Base-by-base conservation (phyloP, 2,329 filamentous ascomycete species). In the Aschersonia sp. region DNA sequence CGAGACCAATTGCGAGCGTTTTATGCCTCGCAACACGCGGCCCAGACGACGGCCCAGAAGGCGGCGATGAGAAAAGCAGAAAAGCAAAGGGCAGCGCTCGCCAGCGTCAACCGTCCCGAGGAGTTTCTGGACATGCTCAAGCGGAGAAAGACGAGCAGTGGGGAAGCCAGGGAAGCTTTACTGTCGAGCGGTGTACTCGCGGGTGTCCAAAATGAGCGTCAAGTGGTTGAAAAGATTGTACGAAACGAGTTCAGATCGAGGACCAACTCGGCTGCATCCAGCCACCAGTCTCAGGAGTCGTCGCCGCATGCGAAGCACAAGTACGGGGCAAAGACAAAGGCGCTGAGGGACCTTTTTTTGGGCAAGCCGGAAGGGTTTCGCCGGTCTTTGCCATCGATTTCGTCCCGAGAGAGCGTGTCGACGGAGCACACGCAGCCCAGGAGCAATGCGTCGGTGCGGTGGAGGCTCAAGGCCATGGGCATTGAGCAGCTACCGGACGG, bases 401-500 rank as follows among this genome's bases (percentile, higher is more conserved):
- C 59, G 7, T 58, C 59, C 6, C 52, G 56, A 40, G 58, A 57
- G 10, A 51, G 52, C 31, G 53, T 55, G 29, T 56, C 54, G 14
- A 52, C 59, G 1, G 59, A 62, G 12, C 54, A 51, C 6, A 48
- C 54, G 4, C 56, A 54, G 39, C 56, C 60, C 8, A 47, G 56
- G 4, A 68, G 65, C 54, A 66, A 59, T 46, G 64, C 64, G 6
- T 70, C 68, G 6, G 66, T 68, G 46, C 61, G 66, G 40, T 73
- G 70, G 70, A 60, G 63, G 5, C 60, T 73, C 49, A 72, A 71
- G 46, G 68, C 69, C 42, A 71, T 72, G 68, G 70, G 68, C 8
- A 65, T 77, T 14, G 70, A 75, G 3, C 70, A 68, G 51, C 69
- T 75, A 66, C 66, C 70, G 5, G 68, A 78, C 51, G 68, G 74